These are phyloP conservation scores for Didymella sp. DNA, from an alignment of 2,329 filamentous ascomycete species.

Conservation along the genomic window DNA sequence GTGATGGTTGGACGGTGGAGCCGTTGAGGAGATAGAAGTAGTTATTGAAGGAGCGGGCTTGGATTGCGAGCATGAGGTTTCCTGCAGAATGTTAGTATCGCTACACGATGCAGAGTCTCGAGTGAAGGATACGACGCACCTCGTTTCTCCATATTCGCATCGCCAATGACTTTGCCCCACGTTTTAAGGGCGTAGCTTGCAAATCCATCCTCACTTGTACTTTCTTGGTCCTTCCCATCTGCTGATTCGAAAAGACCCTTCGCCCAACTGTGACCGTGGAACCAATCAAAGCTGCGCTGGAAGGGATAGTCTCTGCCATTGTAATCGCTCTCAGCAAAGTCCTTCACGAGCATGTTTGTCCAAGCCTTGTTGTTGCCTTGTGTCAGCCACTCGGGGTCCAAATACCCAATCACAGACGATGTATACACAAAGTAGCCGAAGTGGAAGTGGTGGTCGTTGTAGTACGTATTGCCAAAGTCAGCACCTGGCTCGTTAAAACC, in stretches of 20 bases:
- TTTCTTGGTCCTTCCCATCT: slow-evolving; percentile 86
- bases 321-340: slow-evolving; percentile 81
- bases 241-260: slow-evolving; percentile 74
- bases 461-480: slow-evolving; percentile 87
- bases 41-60: slow-evolving; percentile 72
- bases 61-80: slow-evolving; percentile 82
- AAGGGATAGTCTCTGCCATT: slow-evolving; percentile 72
- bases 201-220: slow-evolving; percentile 89
- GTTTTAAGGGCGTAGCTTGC: slow-evolving; percentile 88
- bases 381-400: slow-evolving; percentile 76
- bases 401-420: slow-evolving; percentile 79
- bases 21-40: slow-evolving; percentile 81
- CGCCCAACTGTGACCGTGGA: slow-evolving; percentile 92
- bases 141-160: slow-evolving; percentile 79
- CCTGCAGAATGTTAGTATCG: slow-evolving; percentile 50
- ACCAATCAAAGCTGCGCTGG: slow-evolving; percentile 90
- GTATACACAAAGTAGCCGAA: slow-evolving; percentile 88
- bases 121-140: slow-evolving; percentile 15
- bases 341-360: slow-evolving; percentile 83
- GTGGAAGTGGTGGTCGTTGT: slow-evolving; percentile 73
- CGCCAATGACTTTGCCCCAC: slow-evolving; percentile 83
- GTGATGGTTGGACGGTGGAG: slow-evolving; percentile 74
- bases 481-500: slow-evolving; percentile 73
- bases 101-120: neutral
- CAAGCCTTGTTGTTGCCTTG: slow-evolving; percentile 72